These are phyloP conservation scores for Suillus americanus DNA, from an alignment of 768 basidiomycete genomes.

Conservation along the genomic window DNA sequence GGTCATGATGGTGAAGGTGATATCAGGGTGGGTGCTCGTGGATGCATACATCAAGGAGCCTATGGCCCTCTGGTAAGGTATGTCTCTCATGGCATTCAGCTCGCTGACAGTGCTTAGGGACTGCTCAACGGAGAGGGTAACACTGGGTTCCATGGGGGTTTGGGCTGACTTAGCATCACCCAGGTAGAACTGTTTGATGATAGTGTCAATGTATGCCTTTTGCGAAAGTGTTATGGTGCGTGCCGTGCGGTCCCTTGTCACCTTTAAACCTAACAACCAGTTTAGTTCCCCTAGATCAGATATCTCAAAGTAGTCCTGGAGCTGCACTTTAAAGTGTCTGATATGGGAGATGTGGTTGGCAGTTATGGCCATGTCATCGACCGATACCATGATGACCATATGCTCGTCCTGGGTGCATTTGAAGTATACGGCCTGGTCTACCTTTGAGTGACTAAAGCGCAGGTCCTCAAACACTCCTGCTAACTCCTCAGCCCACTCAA, in stretches of 20 bases:
- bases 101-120: not conserved
- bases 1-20: not conserved
- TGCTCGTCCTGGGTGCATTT: not conserved
- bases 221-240: slow-evolving; percentile 24
- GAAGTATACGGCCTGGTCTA: not conserved
- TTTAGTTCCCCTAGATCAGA: slow-evolving; percentile 24
- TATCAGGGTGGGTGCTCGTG: accelerated
- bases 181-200: not conserved
- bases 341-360: not conserved
- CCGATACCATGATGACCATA: slow-evolving; percentile 1
- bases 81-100: not conserved
- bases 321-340: slow-evolving; percentile 10
- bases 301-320: slow-evolving; percentile 29
- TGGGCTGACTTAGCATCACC: accelerated
- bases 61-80: not conserved
- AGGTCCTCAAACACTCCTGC: not conserved
- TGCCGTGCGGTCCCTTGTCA: slow-evolving; percentile 18
- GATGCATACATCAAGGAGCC: not conserved
- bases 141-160: not conserved
- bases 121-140: not conserved
- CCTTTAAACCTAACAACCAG: not conserved
- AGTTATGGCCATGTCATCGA: slow-evolving; percentile 8
- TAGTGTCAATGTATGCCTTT: slow-evolving; percentile 23
- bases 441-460: not conserved
- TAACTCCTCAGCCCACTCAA: not conserved